These are phyloP conservation scores for Aureobasidium lini DNA, from an alignment of 2,329 filamentous ascomycete species.

Conservation along the genomic window DNA sequence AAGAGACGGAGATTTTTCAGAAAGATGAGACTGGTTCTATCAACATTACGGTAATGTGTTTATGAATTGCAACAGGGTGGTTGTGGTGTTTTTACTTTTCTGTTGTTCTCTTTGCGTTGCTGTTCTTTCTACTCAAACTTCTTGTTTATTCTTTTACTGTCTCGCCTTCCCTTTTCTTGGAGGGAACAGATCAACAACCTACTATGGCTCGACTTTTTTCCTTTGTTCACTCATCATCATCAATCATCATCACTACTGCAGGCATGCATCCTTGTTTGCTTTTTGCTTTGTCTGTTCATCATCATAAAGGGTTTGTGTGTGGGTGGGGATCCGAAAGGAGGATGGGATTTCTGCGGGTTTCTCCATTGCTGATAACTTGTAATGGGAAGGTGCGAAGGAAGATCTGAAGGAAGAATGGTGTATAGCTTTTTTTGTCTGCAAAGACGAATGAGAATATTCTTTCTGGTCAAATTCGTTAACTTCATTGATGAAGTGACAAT, in stretches of 20 bases:
- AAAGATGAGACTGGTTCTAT: neutral
- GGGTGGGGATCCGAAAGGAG: conserved; percentile 3
- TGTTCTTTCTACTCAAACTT: neutral
- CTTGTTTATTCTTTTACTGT: neutral
- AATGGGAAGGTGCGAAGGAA: neutral
- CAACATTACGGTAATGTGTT: conserved; percentile 6
- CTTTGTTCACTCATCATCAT: neutral
- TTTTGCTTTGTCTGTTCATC: neutral
- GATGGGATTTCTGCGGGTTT: neutral
- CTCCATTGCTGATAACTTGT: neutral
- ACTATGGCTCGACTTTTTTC: neutral
- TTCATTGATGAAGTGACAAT: no score
- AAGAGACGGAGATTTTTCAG: neutral
- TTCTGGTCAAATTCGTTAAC: neutral
- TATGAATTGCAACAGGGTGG: conserved; percentile 2
- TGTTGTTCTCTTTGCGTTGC: conserved; percentile 3
- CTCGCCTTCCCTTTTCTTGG: neutral
- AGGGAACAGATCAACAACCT: neutral
- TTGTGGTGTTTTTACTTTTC: neutral
- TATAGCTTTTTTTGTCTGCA: neutral
- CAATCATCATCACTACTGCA: neutral
- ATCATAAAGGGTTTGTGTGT: conserved; percentile 1
- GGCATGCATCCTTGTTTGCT: neutral
- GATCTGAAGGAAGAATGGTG: neutral
- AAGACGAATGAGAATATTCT: neutral